A percentile compares a stretch with the other conserved stretches of the same genome.
Evolutionary conservation across 179 eudicot genomes (phyloP).

Genomic region (Gypsophila paniculata): DNA sequence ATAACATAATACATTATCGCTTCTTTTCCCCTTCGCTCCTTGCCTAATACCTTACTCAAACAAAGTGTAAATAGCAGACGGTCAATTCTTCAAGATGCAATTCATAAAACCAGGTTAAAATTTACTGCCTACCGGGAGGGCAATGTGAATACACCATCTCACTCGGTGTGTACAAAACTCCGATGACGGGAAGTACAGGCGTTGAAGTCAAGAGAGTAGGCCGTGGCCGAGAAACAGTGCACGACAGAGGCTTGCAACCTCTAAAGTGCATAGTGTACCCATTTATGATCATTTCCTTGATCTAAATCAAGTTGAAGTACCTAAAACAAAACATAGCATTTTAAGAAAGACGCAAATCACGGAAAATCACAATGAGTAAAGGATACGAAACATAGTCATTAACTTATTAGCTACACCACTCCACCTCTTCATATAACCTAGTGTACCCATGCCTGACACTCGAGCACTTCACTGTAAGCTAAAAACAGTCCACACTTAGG

Average conservation of each 20-base stretch:
- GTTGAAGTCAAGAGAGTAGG: slow-evolving; percentile 20
- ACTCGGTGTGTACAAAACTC: slow-evolving; percentile 30
- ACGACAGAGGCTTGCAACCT: slow-evolving; percentile 30
- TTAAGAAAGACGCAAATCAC: neutral
- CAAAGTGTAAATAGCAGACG: neutral
- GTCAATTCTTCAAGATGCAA: neutral
- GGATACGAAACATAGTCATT: neutral
- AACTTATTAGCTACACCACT: neutral
- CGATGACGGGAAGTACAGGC: slow-evolving; percentile 21
- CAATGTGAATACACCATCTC: slow-evolving; percentile 24
- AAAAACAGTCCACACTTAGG: no score
- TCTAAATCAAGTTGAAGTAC: slow-evolving; percentile 10
- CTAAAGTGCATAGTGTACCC: slow-evolving; percentile 39
- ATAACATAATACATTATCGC: no score
- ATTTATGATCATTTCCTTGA: slow-evolving; percentile 43
- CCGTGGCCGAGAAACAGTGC: slow-evolving; percentile 22
- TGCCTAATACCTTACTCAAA: no score
- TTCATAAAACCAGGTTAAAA: neutral
- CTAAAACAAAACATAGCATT: slow-evolving; percentile 7
- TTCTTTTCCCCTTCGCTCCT: neutral
- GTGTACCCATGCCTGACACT: no score
- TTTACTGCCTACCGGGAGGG: slow-evolving; percentile 35
- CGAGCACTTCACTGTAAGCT: no score
- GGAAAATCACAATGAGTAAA: neutral
- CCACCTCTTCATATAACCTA: no score